Percentiles rank a stretch among this genome's conserved stretches.
Conservation (phyloP, 1,284 basidiomycete genomes). For the Melampsora larici-populina region DNA sequence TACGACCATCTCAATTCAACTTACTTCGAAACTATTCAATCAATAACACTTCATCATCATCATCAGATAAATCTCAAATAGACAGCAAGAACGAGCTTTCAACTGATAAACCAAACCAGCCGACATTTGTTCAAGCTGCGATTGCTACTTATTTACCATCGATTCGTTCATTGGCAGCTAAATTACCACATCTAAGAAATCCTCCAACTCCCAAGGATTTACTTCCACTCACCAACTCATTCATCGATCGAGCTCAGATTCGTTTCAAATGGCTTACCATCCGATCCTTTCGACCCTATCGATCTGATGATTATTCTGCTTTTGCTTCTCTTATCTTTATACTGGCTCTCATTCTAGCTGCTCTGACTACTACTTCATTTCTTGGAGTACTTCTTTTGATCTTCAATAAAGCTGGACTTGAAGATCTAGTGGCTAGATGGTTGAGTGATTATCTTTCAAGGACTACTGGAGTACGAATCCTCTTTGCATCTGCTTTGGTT, state of each 20-base stretch:
- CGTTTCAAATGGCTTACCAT: conserved; percentile 99
- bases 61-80: background rate
- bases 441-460: conserved; percentile 90
- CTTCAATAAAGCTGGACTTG: conserved; percentile 81
- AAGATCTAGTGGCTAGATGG: conserved; percentile 83
- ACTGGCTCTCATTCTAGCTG: conserved; percentile 87
- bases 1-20: no score
- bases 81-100: no score
- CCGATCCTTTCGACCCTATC: conserved; percentile 88
- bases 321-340: conserved; percentile 92
- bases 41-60: background rate
- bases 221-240: conserved; percentile 75
- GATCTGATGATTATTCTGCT: conserved; percentile 93
- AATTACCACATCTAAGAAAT: conserved; percentile 38
- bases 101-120: background rate
- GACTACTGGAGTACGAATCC: conserved; percentile 87
- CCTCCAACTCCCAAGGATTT: conserved; percentile 62
- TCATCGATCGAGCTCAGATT: conserved; percentile 84
- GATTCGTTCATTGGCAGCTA: conserved; percentile 32
- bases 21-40: background rate
- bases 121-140: conserved; percentile 18
- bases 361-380: conserved; percentile 94
- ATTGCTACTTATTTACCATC: conserved; percentile 42
- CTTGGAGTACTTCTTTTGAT: conserved; percentile 87
- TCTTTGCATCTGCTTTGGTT: conserved; percentile 96